Evolutionary conservation across 306 rosid genomes (phyloP).

Genomic region (Casuarina glauca): DNA sequence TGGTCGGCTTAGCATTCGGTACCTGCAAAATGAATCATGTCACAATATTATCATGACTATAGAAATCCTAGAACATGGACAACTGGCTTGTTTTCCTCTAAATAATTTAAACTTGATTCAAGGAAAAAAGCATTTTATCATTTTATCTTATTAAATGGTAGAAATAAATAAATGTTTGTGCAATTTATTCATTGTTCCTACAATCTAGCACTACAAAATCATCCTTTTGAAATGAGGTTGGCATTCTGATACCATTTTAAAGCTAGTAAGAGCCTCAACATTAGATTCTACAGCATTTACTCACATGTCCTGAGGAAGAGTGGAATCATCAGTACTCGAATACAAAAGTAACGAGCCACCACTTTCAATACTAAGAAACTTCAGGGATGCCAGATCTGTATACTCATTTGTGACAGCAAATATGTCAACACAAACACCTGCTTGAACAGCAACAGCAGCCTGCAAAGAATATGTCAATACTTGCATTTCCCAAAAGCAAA

Average conservation of each 20-base stretch:
- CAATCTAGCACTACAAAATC: not conserved
- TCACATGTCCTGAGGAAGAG: conserved; percentile 98
- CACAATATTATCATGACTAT: conserved; percentile 18
- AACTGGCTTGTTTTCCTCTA: not conserved
- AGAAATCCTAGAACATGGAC: not conserved
- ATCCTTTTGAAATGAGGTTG: not conserved
- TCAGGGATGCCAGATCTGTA: conserved; percentile 92
- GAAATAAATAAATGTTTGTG: conserved; percentile 3
- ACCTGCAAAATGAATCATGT: conserved; percentile 53
- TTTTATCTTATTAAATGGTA: conserved; percentile 1
- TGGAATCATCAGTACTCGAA: conserved; percentile 83
- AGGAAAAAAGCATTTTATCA: conserved; percentile 3
- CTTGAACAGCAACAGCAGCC: conserved; percentile 98
- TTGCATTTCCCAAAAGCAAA: conserved; percentile 31
- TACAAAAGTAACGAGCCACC: conserved; percentile 89
- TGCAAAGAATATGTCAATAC: conserved; percentile 52
- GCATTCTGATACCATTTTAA: not conserved
- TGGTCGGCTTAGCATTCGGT: conserved; percentile 92
- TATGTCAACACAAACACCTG: conserved; percentile 95
- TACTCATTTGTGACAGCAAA: conserved; percentile 97
- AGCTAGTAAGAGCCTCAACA: not conserved
- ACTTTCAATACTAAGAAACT: conserved; percentile 86
- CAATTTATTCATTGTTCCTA: not conserved
- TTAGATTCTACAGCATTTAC: conserved; percentile 26
- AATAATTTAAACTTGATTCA: conserved; percentile 2